These are phyloP conservation scores for Glycine tomentella DNA, from an alignment of 306 rosid species.

Conservation along the genomic window DNA sequence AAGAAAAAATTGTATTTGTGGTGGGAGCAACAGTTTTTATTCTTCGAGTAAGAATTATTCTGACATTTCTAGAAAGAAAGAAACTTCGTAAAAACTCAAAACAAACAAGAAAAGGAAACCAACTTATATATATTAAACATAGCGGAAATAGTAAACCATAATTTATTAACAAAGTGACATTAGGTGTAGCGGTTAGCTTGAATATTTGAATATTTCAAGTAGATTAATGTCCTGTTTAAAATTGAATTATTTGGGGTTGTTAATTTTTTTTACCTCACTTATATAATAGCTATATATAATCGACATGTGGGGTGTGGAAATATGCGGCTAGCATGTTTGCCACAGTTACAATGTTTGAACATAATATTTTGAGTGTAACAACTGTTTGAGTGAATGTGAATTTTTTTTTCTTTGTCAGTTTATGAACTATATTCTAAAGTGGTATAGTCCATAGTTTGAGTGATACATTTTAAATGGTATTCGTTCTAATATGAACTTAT, in stretches of 20 bases:
- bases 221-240: not conserved
- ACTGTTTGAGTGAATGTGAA: too few species aligned
- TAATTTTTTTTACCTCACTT: not conserved
- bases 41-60: not conserved
- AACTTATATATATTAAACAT: not conserved
- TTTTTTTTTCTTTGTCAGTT: not conserved
- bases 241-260: not conserved
- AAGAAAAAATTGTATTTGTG: not conserved
- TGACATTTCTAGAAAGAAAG: not conserved
- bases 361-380: not conserved
- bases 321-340: not conserved
- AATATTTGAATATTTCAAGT: not conserved
- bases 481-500: not conserved
- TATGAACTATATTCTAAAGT: not conserved
- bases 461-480: not conserved
- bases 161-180: not conserved
- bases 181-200: not conserved
- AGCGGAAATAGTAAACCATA: not conserved
- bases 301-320: not conserved
- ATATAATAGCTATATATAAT: not conserved
- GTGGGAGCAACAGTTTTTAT: not conserved
- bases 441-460: too few species aligned
- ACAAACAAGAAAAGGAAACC: not conserved
- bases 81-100: not conserved
- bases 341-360: not conserved